Evolutionary conservation across 495 filamentous ascomycete genomes (phyloP), one percentile per base, ranked within the genome.

Genomic region (Echria macrotheca): DNA sequence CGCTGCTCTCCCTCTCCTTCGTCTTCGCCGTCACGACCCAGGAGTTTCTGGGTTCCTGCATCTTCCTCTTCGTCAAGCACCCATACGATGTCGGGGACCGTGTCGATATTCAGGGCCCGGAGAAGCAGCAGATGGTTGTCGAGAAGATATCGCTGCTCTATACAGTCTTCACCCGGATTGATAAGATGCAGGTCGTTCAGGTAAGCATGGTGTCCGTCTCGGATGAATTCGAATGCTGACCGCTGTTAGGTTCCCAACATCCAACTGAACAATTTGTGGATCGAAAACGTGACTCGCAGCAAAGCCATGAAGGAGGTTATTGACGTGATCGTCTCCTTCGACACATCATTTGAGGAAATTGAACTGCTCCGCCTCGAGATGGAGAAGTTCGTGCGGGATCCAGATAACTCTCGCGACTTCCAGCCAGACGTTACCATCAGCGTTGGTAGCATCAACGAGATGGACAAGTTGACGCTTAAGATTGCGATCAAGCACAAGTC

Each of bases 61-160:
- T 98, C 65, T 98, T 98, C 72, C 74, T 98, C 5, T 97, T 98
- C 61, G 87, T 96, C 75, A 98, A 98, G 69, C 93, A 96, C 58
- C 90, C 75, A 12, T 78, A 75, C 47, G 93, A 98, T 63, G 88
- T 96, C 19, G 89, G 93, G 32, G 93, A 98, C 61, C 87, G 93
- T 17, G 85, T 97, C 26, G 89, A 96, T 57, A 83, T 98, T 55
- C 70, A 70, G 15, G 74, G 75, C n/a, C 61, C 73, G 17, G 64
- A 69, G 47, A 69, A 76, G 47, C 78, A 87, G 57, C 78, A 84
- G 57, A 79, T 93, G 47, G 69, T 85, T 6, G 91, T 98, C 17
- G 88, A 96, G 68, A 88, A 91, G 63, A 97, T 98, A 55, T 94
- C 89, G 5, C 78, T 98, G 14, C 78, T 98, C 6, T 98, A 84